Evolutionary conservation across 805 yeast species (phyloP), one percentile per base, ranked within the genome.

Genomic region (Metschnikowia matae): DNA sequence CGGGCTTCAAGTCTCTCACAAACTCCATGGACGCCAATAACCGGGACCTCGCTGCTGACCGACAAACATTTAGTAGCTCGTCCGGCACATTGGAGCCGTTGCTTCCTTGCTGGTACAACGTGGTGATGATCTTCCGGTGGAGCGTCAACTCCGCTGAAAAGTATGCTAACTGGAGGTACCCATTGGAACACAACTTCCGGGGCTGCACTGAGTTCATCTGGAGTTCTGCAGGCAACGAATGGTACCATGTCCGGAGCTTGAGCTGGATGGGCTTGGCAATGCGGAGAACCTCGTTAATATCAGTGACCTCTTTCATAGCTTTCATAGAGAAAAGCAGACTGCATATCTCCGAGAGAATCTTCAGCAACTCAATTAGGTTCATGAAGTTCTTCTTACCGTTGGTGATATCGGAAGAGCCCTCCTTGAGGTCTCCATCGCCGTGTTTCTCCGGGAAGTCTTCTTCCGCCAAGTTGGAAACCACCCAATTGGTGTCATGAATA

Each of bases 71-170:
- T 3, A 69, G 61, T 44, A 73, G 58, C 53, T 73, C 76, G 5
- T 58, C 56, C 3, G 76, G 73, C 2, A 72, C 67, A 7, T 63
- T 58, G 26, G 62, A 58, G 18, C 75, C 75, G 5, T 61, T 58
- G n/a, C 52, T 41, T 6, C 61, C 54, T 56, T 68, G 75, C 53
- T 67, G 69, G 49, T 66, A 62, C 42, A 86, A 67, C 8, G 80
- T 70, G 4, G 85, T 76, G 21, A 86, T 80, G 48, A 87, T 87
- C 59, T 83, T 82, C 45, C 97, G 71, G 65, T 91, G 97, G 21
- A 91, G 71, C 0, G 94, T 86, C 36, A 91, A 81, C 62, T 91
- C 98, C 0, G 96, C 86, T 0, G 95, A 92, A 68, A 90, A 87
- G 65, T 91, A 91, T 1, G 95, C 86, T 43, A 91, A 68, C 50